These are phyloP conservation scores for Coemansia sp. DNA, from an alignment of 192 early-diverging fungal species.

Conservation along the genomic window DNA sequence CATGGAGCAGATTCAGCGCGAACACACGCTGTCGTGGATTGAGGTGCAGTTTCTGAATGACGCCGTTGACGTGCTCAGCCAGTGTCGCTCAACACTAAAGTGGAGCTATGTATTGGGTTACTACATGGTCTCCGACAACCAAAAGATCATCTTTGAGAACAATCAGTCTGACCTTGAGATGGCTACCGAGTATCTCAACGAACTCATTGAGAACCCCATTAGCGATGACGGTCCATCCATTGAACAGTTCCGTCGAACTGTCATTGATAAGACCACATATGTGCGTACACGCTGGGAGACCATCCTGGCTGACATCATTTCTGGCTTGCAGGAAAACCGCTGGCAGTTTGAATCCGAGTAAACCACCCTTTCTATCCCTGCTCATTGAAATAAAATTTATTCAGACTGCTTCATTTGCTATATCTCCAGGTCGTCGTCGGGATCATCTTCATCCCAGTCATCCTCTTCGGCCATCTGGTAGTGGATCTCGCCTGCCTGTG, in stretches of 20 bases:
- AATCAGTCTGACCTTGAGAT: constrained; percentile 99
- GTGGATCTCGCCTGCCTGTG: constrained; percentile 57
- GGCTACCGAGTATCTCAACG: constrained; percentile 92
- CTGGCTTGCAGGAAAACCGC: constrained; percentile 77
- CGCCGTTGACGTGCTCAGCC: constrained; percentile 85
- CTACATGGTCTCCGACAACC: constrained; percentile 83
- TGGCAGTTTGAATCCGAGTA: constrained; percentile 68
- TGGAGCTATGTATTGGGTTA: constrained; percentile 99
- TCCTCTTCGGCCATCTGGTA: constrained; percentile 86
- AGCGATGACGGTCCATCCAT: constrained; percentile 63
- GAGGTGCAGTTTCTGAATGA: constrained; percentile 96
- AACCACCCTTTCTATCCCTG: background rate
- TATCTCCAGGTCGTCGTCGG: constrained; percentile 88
- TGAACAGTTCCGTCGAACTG: constrained; percentile 76
- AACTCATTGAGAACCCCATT: constrained; percentile 86
- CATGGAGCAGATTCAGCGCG: constrained; percentile 95
- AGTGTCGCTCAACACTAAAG: constrained; percentile 89
- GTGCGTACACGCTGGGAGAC: constrained; percentile 86
- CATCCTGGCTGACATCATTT: constrained; percentile 86
- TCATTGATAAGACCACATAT: constrained; percentile 93
- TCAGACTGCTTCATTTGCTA: constrained; percentile 23
- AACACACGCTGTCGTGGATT: constrained; percentile 91
- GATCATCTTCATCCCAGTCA: constrained; percentile 90
- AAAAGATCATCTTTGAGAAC: constrained; percentile 92
- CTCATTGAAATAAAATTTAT: constrained; percentile 4